Percentiles rank a stretch among this genome's conserved stretches.
Evolutionary conservation across 2,329 filamentous ascomycete species (phyloP).

Genomic region (Penicillium expansum): DNA sequence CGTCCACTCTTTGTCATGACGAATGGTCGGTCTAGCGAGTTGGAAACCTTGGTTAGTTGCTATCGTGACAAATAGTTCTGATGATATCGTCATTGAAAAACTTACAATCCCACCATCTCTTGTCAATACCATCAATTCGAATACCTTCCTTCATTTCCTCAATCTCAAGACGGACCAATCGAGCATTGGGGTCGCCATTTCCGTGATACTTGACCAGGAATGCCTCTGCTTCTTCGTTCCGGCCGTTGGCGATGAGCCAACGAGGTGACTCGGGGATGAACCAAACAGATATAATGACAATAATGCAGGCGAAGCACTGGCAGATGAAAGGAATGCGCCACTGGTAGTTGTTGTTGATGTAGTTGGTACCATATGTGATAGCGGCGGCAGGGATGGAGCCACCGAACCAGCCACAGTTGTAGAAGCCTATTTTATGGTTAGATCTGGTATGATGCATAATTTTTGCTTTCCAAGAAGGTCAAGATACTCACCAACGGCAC

Average conservation of each 20-base stretch:
- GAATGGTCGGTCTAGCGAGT: slow-evolving; percentile 44
- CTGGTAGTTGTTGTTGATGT: slow-evolving; percentile 48
- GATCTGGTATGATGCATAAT: neutral
- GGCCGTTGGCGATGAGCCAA: slow-evolving; percentile 36
- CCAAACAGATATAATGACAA: slow-evolving; percentile 56
- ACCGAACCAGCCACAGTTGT: slow-evolving; percentile 56
- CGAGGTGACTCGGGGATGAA: slow-evolving; percentile 67
- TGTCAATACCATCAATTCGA: slow-evolving; percentile 48
- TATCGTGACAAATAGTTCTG: neutral
- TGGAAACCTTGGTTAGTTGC: neutral
- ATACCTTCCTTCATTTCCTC: slow-evolving; percentile 41
- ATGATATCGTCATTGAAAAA: neutral
- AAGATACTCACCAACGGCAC: slow-evolving; percentile 41
- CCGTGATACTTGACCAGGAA: slow-evolving; percentile 29
- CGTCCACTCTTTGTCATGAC: slow-evolving; percentile 46
- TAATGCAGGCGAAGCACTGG: slow-evolving; percentile 60
- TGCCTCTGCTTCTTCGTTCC: slow-evolving; percentile 21
- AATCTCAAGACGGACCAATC: slow-evolving; percentile 27
- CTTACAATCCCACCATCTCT: slow-evolving; percentile 49
- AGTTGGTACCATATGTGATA: slow-evolving; percentile 49
- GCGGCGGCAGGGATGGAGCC: slow-evolving; percentile 52
- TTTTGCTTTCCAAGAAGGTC: neutral
- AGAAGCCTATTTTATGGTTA: slow-evolving; percentile 36
- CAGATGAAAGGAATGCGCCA: slow-evolving; percentile 67
- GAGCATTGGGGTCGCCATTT: slow-evolving; percentile 26